These are phyloP conservation scores for Suillus subluteus DNA, from an alignment of 768 basidiomycete species.

Conservation along the genomic window DNA sequence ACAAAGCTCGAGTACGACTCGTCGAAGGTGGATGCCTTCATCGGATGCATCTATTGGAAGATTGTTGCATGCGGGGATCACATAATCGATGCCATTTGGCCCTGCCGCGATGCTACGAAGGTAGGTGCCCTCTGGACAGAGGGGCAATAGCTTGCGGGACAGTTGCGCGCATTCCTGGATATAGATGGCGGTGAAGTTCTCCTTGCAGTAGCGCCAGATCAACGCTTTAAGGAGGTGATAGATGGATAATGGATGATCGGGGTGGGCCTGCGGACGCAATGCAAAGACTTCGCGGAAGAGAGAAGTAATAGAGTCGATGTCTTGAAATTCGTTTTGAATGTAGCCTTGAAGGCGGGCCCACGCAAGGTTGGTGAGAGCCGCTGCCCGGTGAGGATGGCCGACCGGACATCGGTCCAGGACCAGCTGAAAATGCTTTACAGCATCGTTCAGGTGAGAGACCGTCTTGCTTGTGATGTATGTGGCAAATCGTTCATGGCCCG, in stretches of 20 bases:
- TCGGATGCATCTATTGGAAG: not conserved
- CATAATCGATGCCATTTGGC: not conserved
- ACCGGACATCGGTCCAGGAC: not conserved
- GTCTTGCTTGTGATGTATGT: too few relatives aligned
- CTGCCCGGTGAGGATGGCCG: not conserved
- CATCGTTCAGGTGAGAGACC: not conserved
- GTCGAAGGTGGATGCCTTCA: not conserved
- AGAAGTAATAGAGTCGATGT: not conserved
- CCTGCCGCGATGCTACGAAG: not conserved
- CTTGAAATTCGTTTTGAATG: not conserved
- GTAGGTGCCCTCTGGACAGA: not conserved
- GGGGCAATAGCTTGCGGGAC: not conserved
- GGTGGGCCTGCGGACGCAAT: not conserved
- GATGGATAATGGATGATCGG: not conserved
- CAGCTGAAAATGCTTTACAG: not conserved
- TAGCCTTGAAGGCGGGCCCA: not conserved
- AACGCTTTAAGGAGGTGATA: not conserved
- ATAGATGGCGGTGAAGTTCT: not conserved
- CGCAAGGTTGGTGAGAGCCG: not conserved
- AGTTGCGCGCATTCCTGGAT: not conserved
- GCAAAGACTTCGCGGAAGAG: not conserved
- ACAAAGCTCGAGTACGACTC: not conserved
- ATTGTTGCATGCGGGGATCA: not conserved
- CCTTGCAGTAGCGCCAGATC: not conserved
- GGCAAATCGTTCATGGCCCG: not conserved